These are phyloP conservation scores for Colletotrichum spaethianum DNA, from an alignment of 2,329 filamentous ascomycete genomes.

Conservation along the genomic window DNA sequence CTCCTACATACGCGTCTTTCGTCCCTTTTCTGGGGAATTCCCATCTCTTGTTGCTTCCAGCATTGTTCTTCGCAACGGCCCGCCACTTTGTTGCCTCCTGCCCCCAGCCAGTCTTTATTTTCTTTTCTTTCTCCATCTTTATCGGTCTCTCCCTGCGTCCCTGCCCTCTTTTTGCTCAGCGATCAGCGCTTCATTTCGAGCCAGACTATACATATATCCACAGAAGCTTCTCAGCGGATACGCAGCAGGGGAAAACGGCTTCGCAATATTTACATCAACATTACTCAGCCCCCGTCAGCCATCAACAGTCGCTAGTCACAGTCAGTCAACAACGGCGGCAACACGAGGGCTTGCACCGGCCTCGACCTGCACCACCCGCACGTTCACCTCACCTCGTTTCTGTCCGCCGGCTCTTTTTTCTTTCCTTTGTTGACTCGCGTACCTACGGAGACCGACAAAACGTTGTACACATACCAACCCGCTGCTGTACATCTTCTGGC, in stretches of 20 bases:
- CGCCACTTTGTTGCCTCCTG: background rate
- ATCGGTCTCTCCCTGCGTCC: background rate
- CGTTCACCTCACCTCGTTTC: background rate
- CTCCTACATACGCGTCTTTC: background rate
- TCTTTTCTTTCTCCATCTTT: too few species aligned
- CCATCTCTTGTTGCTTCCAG: background rate
- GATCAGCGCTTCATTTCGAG: background rate
- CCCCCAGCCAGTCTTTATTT: background rate
- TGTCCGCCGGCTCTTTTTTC: background rate
- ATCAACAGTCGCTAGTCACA: background rate
- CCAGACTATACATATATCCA: too few species aligned
- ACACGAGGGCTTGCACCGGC: conserved; percentile 2
- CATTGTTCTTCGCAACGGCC: conserved; percentile 3
- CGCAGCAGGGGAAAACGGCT: background rate
- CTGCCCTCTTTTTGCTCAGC: background rate
- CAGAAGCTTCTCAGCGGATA: too few species aligned
- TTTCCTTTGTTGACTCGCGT: conserved; percentile 28
- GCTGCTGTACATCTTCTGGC: background rate
- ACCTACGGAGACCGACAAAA: background rate
- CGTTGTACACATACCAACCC: background rate
- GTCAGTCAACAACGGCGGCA: background rate
- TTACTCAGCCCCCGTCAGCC: conserved; percentile 19
- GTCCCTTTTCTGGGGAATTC: background rate
- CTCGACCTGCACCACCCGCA: background rate
- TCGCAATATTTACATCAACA: conserved; percentile 20